These are phyloP conservation scores for Colletotrichum tofieldiae DNA, from an alignment of 2,329 filamentous ascomycete genomes.

Conservation along the genomic window DNA sequence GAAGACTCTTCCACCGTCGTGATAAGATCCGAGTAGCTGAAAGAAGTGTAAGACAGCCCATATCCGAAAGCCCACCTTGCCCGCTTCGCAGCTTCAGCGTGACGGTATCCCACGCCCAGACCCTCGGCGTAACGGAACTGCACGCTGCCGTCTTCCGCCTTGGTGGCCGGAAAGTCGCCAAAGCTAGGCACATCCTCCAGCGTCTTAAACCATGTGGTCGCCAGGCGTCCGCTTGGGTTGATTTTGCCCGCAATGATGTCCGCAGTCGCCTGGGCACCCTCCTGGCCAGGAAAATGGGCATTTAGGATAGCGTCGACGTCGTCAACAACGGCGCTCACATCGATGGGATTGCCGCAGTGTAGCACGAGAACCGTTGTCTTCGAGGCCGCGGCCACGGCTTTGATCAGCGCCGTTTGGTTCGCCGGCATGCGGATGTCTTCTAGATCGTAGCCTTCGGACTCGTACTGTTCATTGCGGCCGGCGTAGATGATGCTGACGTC, in stretches of 20 bases:
- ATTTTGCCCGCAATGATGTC: slow-evolving; percentile 37
- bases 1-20: slow-evolving; percentile 39
- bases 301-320: slow-evolving; percentile 37
- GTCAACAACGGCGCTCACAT: slow-evolving; percentile 39
- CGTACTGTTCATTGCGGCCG: slow-evolving; percentile 42
- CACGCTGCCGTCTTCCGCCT: slow-evolving; percentile 26
- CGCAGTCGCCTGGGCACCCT: slow-evolving; percentile 39
- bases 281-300: slow-evolving; percentile 41
- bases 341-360: slow-evolving; percentile 35
- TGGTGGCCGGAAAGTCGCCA: slow-evolving; percentile 36
- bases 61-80: slow-evolving; percentile 33
- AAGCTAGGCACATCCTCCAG: slow-evolving; percentile 40
- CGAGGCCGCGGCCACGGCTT: slow-evolving; percentile 37
- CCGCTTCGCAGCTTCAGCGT: slow-evolving; percentile 27
- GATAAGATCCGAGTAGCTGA: slow-evolving; percentile 24
- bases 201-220: slow-evolving; percentile 41
- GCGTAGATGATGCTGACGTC: slow-evolving; percentile 42
- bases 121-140: slow-evolving; percentile 23
- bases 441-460: slow-evolving; percentile 42
- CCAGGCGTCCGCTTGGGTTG: slow-evolving; percentile 40
- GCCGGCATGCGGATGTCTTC: slow-evolving; percentile 38
- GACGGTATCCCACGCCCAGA: slow-evolving; percentile 29
- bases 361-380: slow-evolving; percentile 30
- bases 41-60: slow-evolving; percentile 38
- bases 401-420: slow-evolving; percentile 39